Conservation (phyloP, 768 basidiomycete genomes). For the Macrocybe gigantea region DNA sequence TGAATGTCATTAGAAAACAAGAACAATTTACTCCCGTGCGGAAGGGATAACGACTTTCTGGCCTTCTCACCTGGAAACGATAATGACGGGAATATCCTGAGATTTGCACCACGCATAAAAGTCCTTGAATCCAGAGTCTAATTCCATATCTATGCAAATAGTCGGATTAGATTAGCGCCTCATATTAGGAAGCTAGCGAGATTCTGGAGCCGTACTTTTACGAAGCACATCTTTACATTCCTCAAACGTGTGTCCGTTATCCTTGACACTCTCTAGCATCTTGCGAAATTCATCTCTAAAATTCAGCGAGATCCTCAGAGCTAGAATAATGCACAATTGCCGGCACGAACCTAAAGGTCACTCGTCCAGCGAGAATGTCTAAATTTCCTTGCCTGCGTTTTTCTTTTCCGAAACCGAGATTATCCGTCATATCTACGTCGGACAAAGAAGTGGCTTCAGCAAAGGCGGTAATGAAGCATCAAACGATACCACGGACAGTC, state of each 20-base stretch:
- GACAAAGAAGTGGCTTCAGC: neutral
- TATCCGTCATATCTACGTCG: constrained; percentile 75
- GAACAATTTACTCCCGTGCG: neutral
- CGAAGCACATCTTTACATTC: constrained; percentile 75
- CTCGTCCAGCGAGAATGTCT: constrained; percentile 58
- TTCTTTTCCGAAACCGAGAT: constrained; percentile 77
- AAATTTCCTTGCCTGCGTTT: constrained; percentile 71
- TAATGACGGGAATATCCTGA: constrained; percentile 80
- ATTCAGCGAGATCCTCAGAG: neutral
- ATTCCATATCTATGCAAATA: constrained; percentile 58
- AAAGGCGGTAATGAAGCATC: neutral
- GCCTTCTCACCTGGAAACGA: constrained; percentile 74
- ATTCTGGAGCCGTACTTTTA: constrained; percentile 40
- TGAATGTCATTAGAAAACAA: constrained; percentile 18
- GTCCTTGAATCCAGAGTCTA: constrained; percentile 84
- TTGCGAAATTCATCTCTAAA: constrained; percentile 79
- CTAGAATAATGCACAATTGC: neutral
- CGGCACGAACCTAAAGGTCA: constrained; percentile 60
- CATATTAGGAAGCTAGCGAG: neutral
- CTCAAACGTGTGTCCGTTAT: constrained; percentile 76
- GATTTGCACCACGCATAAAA: constrained; percentile 84
- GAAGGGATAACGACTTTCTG: constrained; percentile 3
- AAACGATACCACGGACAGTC: constrained; percentile 56
- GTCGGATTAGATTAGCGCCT: constrained; percentile 3
- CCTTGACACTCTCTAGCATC: constrained; percentile 78